Evolutionary conservation across 2,329 filamentous ascomycete genomes (phyloP), one percentile per base, ranked within the genome.

Genomic region (Chalaropsis thielavioides): DNA sequence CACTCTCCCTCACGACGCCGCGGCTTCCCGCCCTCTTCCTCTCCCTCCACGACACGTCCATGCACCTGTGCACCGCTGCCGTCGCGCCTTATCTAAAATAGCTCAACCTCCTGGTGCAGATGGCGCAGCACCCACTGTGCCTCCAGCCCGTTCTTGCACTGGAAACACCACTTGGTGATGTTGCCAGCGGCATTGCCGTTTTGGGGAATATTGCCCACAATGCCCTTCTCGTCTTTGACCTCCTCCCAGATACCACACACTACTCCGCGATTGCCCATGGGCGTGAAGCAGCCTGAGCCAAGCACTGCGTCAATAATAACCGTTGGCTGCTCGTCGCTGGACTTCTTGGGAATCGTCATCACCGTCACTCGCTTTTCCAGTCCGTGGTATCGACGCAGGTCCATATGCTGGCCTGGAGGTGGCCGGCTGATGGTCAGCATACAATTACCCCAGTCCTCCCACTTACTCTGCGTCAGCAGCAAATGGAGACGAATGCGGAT

Each of bases 361-460:
- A 96, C 85, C 17, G 95, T 79, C 66, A 99, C 84, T 8, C 92
- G 86, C 77, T 96, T 96, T 76, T 95, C 89, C 68, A 88, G 76
- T 19, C 86, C 85, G 69, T 86, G 81, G 68, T 84, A 79, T 68
- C 81, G 82, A 49, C 79, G 77, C 64, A 83, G 78, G 66, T 80
- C 83, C 75, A 82, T 83, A 51, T 77, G 77, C 73, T 81, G 82
- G 6, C 82, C 83, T 43, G 76, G 82, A 62, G 80, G 86, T n/a
- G 90, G 88, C 19, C 85, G 83, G 72, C 91, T 85, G 71, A 99
- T 90, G 17, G 88, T 90, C 67, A 99, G 77, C 44, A 85, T 81
- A 67, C 91, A 95, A 70, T 89, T 86, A 69, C 94, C 92, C 77
- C 92, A 85, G 72, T 97, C 92, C 68, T 90, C 86, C 94, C 94